Conservation (phyloP, 2,329 filamentous ascomycete species). For the Nigrospora sphaerica region DNA sequence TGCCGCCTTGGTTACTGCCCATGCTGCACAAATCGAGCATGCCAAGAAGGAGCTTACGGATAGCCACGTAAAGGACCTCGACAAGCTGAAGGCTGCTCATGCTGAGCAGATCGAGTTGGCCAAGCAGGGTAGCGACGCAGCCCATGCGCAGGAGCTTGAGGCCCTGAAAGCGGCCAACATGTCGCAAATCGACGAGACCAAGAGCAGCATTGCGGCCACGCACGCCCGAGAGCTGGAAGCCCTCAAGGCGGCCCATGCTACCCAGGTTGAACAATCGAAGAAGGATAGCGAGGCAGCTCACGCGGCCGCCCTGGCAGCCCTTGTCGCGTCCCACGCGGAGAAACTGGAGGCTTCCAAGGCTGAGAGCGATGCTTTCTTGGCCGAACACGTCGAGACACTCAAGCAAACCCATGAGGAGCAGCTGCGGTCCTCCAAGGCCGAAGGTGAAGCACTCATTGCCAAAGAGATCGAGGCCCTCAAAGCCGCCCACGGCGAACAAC, state of each 20-base stretch:
- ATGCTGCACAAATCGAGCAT: conserved; percentile 6
- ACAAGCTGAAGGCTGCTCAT: conserved; percentile 4
- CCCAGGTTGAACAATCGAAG: conserved; percentile 12
- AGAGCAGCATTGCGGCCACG: neutral
- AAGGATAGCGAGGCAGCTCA: conserved; percentile 11
- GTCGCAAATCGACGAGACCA: conserved; percentile 4
- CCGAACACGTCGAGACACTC: neutral
- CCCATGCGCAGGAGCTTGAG: conserved; percentile 8
- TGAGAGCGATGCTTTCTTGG: conserved; percentile 13
- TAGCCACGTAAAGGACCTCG: conserved; percentile 7
- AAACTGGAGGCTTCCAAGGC: conserved; percentile 18
- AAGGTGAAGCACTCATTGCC: conserved; percentile 11
- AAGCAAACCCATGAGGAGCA: conserved; percentile 1
- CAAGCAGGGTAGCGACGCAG: conserved; percentile 4
- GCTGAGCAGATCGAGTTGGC: conserved; percentile 2
- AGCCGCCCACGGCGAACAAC: conserved; percentile 16
- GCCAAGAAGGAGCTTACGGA: conserved; percentile 5
- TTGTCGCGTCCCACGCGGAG: conserved; percentile 16
- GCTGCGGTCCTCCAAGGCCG: conserved; percentile 3
- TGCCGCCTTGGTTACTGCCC: conserved; percentile 11
- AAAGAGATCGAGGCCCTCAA: conserved; percentile 15
- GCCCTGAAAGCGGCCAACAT: conserved; percentile 4
- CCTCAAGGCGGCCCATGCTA: conserved; percentile 8
- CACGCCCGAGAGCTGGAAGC: conserved; percentile 7
- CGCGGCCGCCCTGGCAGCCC: conserved; percentile 15